phyloP scores from a whole-genome alignment of 2,329 filamentous ascomycete species.

The Aspergillus floridensis region DNA sequence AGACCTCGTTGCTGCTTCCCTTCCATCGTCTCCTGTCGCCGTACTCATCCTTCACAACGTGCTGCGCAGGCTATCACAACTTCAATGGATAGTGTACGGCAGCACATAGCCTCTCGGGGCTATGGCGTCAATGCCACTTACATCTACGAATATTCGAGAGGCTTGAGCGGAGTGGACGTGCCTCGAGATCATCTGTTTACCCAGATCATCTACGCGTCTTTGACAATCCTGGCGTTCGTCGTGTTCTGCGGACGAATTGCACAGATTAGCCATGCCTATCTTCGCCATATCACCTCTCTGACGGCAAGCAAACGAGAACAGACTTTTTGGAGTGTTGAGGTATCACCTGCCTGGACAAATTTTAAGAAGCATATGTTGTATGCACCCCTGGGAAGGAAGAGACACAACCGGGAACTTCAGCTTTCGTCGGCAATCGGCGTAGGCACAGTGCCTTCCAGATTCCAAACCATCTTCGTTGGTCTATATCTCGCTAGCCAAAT shows the following conservation, averaged over 20 bases:
- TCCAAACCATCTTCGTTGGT: constrained; percentile 68
- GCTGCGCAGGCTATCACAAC: constrained; percentile 6
- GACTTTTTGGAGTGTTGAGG: constrained; percentile 46
- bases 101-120: constrained; percentile 25
- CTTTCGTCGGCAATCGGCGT: constrained; percentile 66
- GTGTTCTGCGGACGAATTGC: constrained; percentile 42
- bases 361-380: constrained; percentile 50
- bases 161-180: constrained; percentile 40
- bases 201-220: constrained; percentile 39
- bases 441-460: constrained; percentile 75
- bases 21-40: constrained; percentile 5
- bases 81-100: constrained; percentile 30
- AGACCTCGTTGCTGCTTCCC: constrained; percentile 3
- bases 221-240: constrained; percentile 34
- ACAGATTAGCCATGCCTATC: constrained; percentile 45
- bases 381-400: constrained; percentile 69
- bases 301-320: constrained; percentile 39
- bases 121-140: constrained; percentile 40
- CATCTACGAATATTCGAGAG: constrained; percentile 41
- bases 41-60: constrained; percentile 4
- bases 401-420: constrained; percentile 74
- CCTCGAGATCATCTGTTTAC: constrained; percentile 40
- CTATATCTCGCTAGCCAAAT: constrained; percentile 71
- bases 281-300: constrained; percentile 44
- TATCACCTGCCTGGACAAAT: constrained; percentile 40